These are phyloP conservation scores for Oryza officinalis DNA, from an alignment of 176 grass and related monocot genomes.

Conservation along the genomic window DNA sequence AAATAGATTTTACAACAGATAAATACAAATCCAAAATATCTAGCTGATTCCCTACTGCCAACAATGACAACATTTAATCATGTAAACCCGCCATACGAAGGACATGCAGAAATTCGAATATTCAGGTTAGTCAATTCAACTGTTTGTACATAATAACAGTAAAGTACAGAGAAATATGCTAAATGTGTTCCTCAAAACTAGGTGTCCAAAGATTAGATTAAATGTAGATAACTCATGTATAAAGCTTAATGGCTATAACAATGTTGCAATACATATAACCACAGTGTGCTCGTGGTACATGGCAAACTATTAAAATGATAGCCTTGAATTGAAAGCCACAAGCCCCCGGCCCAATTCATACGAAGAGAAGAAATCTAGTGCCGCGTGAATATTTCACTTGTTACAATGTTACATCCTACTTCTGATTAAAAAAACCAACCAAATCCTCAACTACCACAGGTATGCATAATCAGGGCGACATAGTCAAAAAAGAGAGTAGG, in stretches of 20 bases:
- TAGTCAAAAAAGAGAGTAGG: conserved; percentile 31
- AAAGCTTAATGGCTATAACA: background rate
- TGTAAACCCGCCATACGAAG: background rate
- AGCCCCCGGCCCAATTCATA: background rate
- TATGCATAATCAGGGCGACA: conserved; percentile 34
- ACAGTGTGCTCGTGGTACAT: conserved; percentile 13
- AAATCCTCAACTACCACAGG: conserved; percentile 40
- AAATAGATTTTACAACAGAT: background rate
- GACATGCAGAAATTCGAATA: background rate
- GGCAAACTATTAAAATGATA: background rate
- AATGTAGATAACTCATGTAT: background rate
- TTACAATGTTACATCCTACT: conserved; percentile 39
- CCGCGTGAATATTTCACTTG: conserved; percentile 28
- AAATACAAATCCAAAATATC: background rate
- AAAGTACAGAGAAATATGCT: background rate
- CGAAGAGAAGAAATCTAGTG: background rate
- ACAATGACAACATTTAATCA: background rate
- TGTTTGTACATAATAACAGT: background rate
- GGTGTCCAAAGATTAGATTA: background rate
- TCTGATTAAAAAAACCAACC: background rate
- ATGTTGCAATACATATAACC: conserved; percentile 28
- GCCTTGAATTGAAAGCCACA: background rate
- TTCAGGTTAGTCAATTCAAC: background rate
- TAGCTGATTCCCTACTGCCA: background rate
- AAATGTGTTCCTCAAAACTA: background rate